Percentiles rank a stretch among this genome's conserved stretches.
phyloP scores from a whole-genome alignment of 805 yeast species.

The Lipomyces orientalis region DNA sequence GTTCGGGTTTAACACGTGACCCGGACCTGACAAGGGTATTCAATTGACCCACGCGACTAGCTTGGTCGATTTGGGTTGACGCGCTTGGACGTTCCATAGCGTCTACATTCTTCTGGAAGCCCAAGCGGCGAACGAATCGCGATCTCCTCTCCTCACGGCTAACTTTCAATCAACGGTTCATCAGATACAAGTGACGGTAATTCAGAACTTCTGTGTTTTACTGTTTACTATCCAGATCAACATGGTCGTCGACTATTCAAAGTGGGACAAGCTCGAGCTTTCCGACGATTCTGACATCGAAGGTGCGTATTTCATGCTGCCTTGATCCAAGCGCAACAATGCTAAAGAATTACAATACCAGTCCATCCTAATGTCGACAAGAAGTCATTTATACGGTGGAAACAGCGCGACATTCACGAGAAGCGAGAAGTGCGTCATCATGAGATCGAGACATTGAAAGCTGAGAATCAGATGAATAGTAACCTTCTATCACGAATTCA shows the following conservation, averaged over 20 bases:
- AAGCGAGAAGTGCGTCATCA: constrained; percentile 80
- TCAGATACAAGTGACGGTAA: not conserved
- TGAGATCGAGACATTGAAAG: constrained; percentile 74
- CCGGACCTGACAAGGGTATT: no score
- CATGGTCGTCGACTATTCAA: constrained; percentile 92
- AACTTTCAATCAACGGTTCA: not conserved
- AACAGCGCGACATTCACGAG: constrained; percentile 96
- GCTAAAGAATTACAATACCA: constrained; percentile 14
- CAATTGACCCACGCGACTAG: no score
- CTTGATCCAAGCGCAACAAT: not conserved
- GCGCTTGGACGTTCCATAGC: not conserved
- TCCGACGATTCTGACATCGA: constrained; percentile 97
- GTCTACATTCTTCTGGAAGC: not conserved
- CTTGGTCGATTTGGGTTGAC: no score
- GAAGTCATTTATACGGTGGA: constrained; percentile 89
- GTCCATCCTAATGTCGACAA: constrained; percentile 99
- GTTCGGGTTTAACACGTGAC: not conserved
- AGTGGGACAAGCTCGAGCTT: constrained; percentile 95
- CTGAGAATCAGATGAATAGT: constrained; percentile 80
- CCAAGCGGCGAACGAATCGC: no score
- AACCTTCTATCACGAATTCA: constrained; percentile 78
- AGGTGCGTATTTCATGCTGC: constrained; percentile 36
- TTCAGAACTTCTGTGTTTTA: not conserved
- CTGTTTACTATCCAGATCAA: constrained; percentile 7
- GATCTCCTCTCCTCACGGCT: no score